A percentile compares a stretch with the other conserved stretches of the same genome.
Evolutionary conservation across 225 moss, liverwort and hornwort genomes (phyloP).

Genomic region (Ulota crispa): DNA sequence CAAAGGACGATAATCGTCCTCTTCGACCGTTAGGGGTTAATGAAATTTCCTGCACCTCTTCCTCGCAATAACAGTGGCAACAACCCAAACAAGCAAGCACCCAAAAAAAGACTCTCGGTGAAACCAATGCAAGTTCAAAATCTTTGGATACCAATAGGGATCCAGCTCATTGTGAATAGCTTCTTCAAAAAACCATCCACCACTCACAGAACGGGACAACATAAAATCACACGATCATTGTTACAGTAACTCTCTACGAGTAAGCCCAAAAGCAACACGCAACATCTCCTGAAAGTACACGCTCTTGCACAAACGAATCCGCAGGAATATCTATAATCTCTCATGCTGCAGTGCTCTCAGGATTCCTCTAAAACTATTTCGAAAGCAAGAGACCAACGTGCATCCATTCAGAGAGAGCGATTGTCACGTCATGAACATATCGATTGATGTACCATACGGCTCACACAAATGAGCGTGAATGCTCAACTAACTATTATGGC

Average conservation of each 20-base stretch:
- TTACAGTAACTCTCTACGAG: not conserved
- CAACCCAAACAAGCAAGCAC: not conserved
- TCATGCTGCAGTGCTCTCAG: not conserved
- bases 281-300: not conserved
- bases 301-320: not conserved
- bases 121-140: not conserved
- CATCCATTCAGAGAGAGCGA: not conserved
- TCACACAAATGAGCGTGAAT: not conserved
- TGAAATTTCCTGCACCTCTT: no score
- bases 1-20: no score
- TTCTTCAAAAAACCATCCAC: not conserved
- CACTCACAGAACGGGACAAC: not conserved
- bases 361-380: not conserved
- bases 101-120: not conserved
- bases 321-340: not conserved
- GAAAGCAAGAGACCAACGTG: not conserved
- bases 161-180: not conserved
- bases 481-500: conserved; percentile 21
- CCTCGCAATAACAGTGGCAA: no score
- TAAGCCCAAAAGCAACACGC: not conserved
- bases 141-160: not conserved
- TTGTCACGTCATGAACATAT: not conserved
- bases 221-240: not conserved
- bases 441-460: not conserved
- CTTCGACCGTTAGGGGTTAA: no score